Evolutionary conservation across 495 filamentous ascomycete species (phyloP).

Genomic region (Penicillium daleae): DNA sequence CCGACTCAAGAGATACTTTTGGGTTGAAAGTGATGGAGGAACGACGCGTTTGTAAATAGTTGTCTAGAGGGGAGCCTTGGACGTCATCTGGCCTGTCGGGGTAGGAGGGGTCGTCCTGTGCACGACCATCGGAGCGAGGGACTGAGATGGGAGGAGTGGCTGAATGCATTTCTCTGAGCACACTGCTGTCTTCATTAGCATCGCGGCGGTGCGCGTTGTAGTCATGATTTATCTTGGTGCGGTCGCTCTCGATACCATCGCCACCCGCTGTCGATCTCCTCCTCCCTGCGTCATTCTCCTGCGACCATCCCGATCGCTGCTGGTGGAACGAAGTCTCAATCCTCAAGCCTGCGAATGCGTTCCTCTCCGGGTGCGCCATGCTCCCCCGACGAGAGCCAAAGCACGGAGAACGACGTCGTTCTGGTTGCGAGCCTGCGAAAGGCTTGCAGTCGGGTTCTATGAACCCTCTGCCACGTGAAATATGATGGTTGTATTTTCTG

Average conservation of each 20-base stretch:
- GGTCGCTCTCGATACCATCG: slow-evolving; percentile 52
- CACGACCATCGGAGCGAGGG: slow-evolving; percentile 43
- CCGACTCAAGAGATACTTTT: slow-evolving; percentile 43
- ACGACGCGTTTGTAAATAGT: slow-evolving; percentile 44
- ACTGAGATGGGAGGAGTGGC: slow-evolving; percentile 52
- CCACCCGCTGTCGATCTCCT: slow-evolving; percentile 34
- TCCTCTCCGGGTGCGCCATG: slow-evolving; percentile 48
- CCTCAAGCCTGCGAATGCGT: slow-evolving; percentile 44
- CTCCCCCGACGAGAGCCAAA: slow-evolving; percentile 34
- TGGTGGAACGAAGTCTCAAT: slow-evolving; percentile 49
- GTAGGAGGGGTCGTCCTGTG: slow-evolving; percentile 28
- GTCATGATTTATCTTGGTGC: slow-evolving; percentile 46
- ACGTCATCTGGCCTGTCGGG: slow-evolving; percentile 51
- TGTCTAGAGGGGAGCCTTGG: slow-evolving; percentile 45
- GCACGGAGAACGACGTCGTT: slow-evolving; percentile 14
- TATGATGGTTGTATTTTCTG: slow-evolving; percentile 13
- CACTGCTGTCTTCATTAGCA: slow-evolving; percentile 53
- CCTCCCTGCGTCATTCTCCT: slow-evolving; percentile 29
- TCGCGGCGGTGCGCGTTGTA: slow-evolving; percentile 45
- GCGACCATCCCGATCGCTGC: slow-evolving; percentile 31
- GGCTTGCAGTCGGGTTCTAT: slow-evolving; percentile 33
- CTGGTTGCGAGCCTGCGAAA: slow-evolving; percentile 18
- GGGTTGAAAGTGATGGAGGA: slow-evolving; percentile 51
- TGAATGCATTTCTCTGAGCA: slow-evolving; percentile 49
- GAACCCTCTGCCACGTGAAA: slow-evolving; percentile 27